Evolutionary conservation across 495 filamentous ascomycete genomes (phyloP).

Genomic region (Penicillium robsamsonii): DNA sequence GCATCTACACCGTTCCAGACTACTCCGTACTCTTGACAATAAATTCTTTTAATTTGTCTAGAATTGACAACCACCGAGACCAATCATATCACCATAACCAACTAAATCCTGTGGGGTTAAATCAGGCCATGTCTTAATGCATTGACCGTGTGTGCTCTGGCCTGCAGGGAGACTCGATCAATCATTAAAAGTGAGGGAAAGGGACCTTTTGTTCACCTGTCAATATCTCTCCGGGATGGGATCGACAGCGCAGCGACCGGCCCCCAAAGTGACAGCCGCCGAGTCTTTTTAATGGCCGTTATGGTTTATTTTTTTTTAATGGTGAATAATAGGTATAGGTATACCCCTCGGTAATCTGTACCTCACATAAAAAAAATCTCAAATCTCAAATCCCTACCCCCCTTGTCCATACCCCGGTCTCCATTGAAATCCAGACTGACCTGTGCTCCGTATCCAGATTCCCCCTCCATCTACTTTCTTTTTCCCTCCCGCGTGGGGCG

Average conservation of each 20-base stretch:
- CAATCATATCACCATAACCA: constrained; percentile 18
- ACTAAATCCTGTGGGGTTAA: constrained; percentile 22
- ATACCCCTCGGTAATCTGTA: neutral
- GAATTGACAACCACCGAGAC: constrained; percentile 14
- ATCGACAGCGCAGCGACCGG: constrained; percentile 37
- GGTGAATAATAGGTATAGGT: neutral
- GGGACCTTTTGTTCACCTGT: constrained; percentile 16
- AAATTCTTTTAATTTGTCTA: constrained; percentile 12
- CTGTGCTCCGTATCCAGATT: neutral
- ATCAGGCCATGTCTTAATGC: constrained; percentile 28
- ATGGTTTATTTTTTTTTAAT: constrained; percentile 5
- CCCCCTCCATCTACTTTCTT: constrained; percentile 5
- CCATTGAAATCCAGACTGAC: constrained; percentile 7
- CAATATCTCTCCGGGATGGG: constrained; percentile 25
- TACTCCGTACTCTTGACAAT: too few species aligned
- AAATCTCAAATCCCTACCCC: constrained; percentile 3
- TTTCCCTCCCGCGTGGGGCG: constrained; percentile 30
- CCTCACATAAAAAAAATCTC: neutral
- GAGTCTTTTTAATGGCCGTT: constrained; percentile 12
- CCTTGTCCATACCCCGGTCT: constrained; percentile 1
- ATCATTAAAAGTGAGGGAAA: constrained; percentile 11
- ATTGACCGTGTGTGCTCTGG: constrained; percentile 32
- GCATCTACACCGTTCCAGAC: constrained; percentile 26
- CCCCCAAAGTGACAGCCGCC: constrained; percentile 29
- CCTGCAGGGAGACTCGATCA: constrained; percentile 24